Conservation (phyloP, 2,329 filamentous ascomycete genomes). For the Colletotrichum chrysophilum region DNA sequence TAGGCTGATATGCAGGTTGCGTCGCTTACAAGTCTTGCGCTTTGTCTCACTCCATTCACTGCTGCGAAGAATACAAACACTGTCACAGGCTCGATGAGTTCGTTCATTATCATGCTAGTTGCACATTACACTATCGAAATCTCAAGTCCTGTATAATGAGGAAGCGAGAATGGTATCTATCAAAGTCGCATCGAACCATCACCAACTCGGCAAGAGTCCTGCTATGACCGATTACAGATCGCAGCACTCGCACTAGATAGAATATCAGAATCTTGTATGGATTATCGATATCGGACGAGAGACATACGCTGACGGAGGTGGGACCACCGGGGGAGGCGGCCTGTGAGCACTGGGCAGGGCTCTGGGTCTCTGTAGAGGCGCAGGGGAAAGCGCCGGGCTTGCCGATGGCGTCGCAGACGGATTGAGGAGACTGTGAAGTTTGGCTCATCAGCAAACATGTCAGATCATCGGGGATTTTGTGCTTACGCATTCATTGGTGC, state of each 20-base stretch:
- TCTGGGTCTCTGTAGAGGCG: background rate
- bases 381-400: slow-evolving; percentile 6
- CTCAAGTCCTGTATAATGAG: background rate
- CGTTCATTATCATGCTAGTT: background rate
- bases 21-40: background rate
- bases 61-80: rapidly evolving
- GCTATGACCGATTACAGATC: background rate
- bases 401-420: background rate
- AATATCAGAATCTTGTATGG: background rate
- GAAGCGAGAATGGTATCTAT: background rate
- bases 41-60: background rate
- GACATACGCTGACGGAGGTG: background rate
- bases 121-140: background rate
- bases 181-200: background rate
- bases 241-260: background rate
- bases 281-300: background rate
- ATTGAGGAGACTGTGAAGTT: background rate
- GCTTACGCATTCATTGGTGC: background rate
- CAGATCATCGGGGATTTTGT: background rate
- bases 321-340: background rate
- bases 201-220: background rate
- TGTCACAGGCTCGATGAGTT: background rate
- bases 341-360: background rate
- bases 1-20: background rate
- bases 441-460: background rate